Conservation (phyloP, 2,329 filamentous ascomycete genomes). For the Paraphoma chrysanthemicola region DNA sequence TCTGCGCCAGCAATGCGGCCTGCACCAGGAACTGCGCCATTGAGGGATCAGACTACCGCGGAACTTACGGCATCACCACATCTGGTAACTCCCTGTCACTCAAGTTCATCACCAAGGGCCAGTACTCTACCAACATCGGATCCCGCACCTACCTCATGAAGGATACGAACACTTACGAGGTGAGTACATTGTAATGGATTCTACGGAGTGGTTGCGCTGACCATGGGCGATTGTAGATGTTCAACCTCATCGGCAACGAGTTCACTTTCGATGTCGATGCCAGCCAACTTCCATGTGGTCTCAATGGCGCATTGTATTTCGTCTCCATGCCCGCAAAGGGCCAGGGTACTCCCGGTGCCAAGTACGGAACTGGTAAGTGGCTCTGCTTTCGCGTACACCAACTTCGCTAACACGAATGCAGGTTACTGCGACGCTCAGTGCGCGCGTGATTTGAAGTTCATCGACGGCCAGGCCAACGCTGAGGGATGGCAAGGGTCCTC, state of each 20-base stretch:
- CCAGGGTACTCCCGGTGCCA: conserved; percentile 56
- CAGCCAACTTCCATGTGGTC: conserved; percentile 68
- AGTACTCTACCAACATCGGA: conserved; percentile 48
- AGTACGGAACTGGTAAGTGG: conserved; percentile 59
- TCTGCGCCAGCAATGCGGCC: conserved; percentile 42
- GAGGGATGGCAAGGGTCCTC: conserved; percentile 59
- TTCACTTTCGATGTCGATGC: conserved; percentile 52
- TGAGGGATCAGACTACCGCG: conserved; percentile 46
- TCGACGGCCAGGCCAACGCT: conserved; percentile 61
- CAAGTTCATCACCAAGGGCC: conserved; percentile 61
- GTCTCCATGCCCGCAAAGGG: conserved; percentile 63
- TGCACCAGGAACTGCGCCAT: conserved; percentile 46
- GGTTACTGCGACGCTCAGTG: conserved; percentile 50
- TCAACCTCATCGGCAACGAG: conserved; percentile 44
- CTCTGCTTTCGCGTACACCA: background rate
- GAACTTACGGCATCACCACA: conserved; percentile 55
- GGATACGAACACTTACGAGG: conserved; percentile 20
- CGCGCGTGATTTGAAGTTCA: conserved; percentile 55
- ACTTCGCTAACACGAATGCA: conserved; percentile 14
- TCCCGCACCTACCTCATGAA: conserved; percentile 47
- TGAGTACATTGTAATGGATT: background rate
- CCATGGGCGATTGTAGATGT: conserved; percentile 36
- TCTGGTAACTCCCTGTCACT: conserved; percentile 59
- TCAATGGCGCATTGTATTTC: conserved; percentile 64
- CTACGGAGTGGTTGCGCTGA: background rate